Evolutionary conservation across 345 rosid genomes (phyloP), one percentile per base, ranked within the genome.

Genomic region (Pistacia atlantica): DNA sequence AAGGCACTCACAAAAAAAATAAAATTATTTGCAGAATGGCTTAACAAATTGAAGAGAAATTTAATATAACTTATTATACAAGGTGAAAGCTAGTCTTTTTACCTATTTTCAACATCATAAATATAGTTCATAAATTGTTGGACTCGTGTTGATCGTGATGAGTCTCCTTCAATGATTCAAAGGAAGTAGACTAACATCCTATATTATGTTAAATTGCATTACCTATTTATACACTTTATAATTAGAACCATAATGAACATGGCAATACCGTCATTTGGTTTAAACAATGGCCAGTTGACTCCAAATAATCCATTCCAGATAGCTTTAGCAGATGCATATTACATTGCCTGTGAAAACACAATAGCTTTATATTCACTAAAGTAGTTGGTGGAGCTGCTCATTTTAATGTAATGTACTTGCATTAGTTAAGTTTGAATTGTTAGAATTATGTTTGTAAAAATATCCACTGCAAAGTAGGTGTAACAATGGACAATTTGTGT

Each of bases 251-350:
- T 46, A 35, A 52, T 51, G 75, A 14, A 62, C 38, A 42, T 11
- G 38, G 5, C 55, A 66, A 63, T 79, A 91, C 93, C 93, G 75
- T 82, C 87, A 72, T 70, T 79, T 71, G 78, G 85, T 57, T 75
- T 78, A 82, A 87, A 86, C 66, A 85, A 86, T 42, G 93, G 92
- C 73, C 55, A 82, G 59, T 75, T 84, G 52, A 83, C 85, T 80
- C 97, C 95, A 73, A 93, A 89, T 76, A 91, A 75, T 78, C 85
- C 35, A 78, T 95, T 93, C 98, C 97, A 91, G 76, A 95, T 71
- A 79, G 93, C 95, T 87, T 93, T 89, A 14, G 97, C 97, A 57
- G 98, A 93, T 79, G 91, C 89, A 88, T 91, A 95, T 67, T 93
- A 97, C 95, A 95, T 92, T 78, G 97, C 92, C 98, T 95, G 82